Percentiles rank a stretch among this genome's conserved stretches.
Conservation (phyloP, 2,329 filamentous ascomycete species). For the Epichloe baconii region DNA sequence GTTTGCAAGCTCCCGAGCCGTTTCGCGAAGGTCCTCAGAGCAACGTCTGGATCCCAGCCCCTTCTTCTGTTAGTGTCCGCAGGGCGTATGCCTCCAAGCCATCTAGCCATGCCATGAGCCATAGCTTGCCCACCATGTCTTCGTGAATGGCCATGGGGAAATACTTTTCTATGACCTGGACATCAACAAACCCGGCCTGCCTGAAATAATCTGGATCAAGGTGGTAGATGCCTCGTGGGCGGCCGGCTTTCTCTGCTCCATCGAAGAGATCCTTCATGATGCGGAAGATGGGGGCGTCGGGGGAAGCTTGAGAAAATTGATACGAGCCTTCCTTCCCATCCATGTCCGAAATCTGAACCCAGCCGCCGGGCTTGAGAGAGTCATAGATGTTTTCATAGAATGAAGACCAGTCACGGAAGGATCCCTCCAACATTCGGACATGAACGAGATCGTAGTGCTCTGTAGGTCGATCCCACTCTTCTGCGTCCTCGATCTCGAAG, state of each 20-base stretch:
- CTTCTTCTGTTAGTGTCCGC: constrained; percentile 39
- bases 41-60: constrained; percentile 37
- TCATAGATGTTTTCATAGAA: constrained; percentile 40
- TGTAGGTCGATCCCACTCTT: constrained; percentile 42
- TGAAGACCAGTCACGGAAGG: constrained; percentile 41
- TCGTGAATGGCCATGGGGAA: constrained; percentile 35
- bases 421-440: constrained; percentile 40
- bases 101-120: constrained; percentile 38
- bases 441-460: constrained; percentile 44
- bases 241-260: constrained; percentile 31
- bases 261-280: constrained; percentile 28
- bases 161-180: constrained; percentile 32
- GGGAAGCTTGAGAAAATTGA: constrained; percentile 26
- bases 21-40: constrained; percentile 33
- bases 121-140: constrained; percentile 36
- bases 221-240: constrained; percentile 31
- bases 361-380: constrained; percentile 43
- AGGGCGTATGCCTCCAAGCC: constrained; percentile 35
- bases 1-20: constrained; percentile 34
- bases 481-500: constrained; percentile 47
- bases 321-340: constrained; percentile 28
- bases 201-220: constrained; percentile 31
- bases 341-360: constrained; percentile 43
- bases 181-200: constrained; percentile 38
- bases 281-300: constrained; percentile 30